These are phyloP conservation scores for Plantago elongata DNA, from an alignment of 257 asterid genomes.

Conservation along the genomic window DNA sequence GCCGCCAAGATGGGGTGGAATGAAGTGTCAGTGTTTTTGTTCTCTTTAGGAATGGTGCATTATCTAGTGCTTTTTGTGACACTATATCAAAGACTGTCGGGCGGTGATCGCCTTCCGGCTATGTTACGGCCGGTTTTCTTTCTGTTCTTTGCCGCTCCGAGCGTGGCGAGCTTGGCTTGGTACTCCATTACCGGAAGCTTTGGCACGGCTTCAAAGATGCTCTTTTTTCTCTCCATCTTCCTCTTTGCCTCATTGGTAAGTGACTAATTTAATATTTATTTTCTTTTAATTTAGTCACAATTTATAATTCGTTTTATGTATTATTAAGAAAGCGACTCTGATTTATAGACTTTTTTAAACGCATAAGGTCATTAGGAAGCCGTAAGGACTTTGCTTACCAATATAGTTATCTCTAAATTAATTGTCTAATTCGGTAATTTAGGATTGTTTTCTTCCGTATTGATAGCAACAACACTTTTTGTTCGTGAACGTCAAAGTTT, in stretches of 20 bases:
- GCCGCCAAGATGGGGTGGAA: slow-evolving; percentile 69
- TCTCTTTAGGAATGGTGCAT: slow-evolving; percentile 63
- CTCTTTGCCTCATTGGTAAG: slow-evolving; percentile 59
- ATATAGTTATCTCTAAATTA: not conserved
- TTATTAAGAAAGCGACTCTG: not conserved
- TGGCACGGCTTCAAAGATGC: slow-evolving; percentile 56
- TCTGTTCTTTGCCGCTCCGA: slow-evolving; percentile 59
- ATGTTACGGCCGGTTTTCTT: slow-evolving; percentile 53
- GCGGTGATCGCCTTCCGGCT: slow-evolving; percentile 48
- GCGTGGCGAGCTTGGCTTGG: slow-evolving; percentile 73
- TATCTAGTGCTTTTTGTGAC: slow-evolving; percentile 68
- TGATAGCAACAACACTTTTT: too few relatives aligned
- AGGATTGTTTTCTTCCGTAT: not conserved
- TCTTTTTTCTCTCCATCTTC: slow-evolving; percentile 60
- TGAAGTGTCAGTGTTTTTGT: slow-evolving; percentile 41
- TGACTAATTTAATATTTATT: not conserved
- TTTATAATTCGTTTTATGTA: not conserved
- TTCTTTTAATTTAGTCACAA: not conserved
- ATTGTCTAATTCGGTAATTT: not conserved
- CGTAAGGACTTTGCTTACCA: slow-evolving; percentile 22
- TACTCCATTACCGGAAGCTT: slow-evolving; percentile 54
- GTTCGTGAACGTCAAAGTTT: not conserved
- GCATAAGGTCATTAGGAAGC: slow-evolving; percentile 10
- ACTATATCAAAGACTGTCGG: slow-evolving; percentile 51
- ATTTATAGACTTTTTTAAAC: not conserved